These are phyloP conservation scores for Phytophthora hibernalis DNA, from an alignment of 352 stramenopile genomes.

Conservation along the genomic window DNA sequence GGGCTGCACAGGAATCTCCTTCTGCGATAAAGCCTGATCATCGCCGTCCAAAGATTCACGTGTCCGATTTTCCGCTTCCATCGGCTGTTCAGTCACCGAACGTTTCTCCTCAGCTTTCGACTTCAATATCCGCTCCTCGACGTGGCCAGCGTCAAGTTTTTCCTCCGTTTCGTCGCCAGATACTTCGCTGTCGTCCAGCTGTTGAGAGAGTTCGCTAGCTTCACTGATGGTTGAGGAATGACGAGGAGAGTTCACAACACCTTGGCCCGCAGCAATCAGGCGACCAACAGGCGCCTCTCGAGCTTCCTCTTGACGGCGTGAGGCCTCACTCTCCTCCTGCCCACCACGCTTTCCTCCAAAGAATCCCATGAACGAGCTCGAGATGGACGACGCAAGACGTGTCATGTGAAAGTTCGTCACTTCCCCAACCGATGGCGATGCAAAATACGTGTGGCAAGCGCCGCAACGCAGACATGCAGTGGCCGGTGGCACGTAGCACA, in stretches of 20 bases:
- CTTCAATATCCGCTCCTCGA: slow-evolving; percentile 7
- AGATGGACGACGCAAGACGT: slow-evolving; percentile 78
- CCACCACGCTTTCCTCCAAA: slow-evolving; percentile 51
- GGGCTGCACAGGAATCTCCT: neutral
- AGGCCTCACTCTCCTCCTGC: slow-evolving; percentile 33
- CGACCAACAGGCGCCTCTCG: slow-evolving; percentile 60
- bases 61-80: slow-evolving; percentile 6
- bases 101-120: slow-evolving; percentile 1
- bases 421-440: slow-evolving; percentile 75
- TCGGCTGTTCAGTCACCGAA: slow-evolving; percentile 1
- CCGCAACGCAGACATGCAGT: slow-evolving; percentile 83
- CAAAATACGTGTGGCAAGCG: slow-evolving; percentile 85
- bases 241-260: slow-evolving; percentile 42
- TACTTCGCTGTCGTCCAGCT: slow-evolving; percentile 32
- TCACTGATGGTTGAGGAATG: slow-evolving; percentile 40
- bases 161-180: slow-evolving; percentile 41
- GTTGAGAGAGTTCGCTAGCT: slow-evolving; percentile 37
- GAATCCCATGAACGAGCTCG: slow-evolving; percentile 77
- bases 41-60: neutral
- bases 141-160: slow-evolving; percentile 23
- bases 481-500: slow-evolving; percentile 79
- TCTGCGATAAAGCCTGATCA: slow-evolving; percentile 1
- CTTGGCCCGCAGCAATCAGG: slow-evolving; percentile 68
- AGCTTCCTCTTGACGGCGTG: slow-evolving; percentile 41
- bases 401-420: slow-evolving; percentile 89